Conservation (phyloP, 139 green algal genomes). For the Volvox reticuliferus region DNA sequence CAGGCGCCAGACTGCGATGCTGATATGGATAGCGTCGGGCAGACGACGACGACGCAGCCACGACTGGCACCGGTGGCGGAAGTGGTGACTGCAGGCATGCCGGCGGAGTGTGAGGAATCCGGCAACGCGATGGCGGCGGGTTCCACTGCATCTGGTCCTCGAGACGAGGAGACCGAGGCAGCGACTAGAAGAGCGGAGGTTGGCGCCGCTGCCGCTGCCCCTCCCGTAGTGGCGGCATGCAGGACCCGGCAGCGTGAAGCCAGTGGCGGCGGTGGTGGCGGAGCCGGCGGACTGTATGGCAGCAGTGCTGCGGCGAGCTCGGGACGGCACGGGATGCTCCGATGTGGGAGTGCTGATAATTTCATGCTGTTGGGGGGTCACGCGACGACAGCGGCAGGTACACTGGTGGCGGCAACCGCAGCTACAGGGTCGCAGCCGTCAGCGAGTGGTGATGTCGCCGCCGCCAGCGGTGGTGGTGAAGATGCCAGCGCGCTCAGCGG, state of each 20-base stretch:
- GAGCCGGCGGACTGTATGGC: neutral
- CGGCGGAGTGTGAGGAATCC: neutral
- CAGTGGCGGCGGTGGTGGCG: neutral
- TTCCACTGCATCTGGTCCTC: neutral
- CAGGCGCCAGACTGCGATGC: neutral
- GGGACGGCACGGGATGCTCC: neutral
- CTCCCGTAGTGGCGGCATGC: too few relatives aligned
- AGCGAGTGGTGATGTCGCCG: neutral
- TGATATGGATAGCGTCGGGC: slow-evolving; percentile 8
- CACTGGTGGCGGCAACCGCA: neutral
- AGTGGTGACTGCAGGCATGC: neutral
- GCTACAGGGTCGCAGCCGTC: neutral
- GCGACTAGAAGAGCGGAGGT: neutral
- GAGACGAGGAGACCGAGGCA: neutral
- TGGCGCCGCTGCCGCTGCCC: too few relatives aligned
- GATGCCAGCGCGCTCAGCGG: slow-evolving; percentile 26
- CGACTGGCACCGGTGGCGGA: neutral
- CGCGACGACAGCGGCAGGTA: slow-evolving; percentile 44
- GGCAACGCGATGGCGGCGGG: neutral
- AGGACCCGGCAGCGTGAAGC: neutral
- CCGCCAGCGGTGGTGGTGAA: neutral
- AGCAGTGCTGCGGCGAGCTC: neutral
- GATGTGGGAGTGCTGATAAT: slow-evolving; percentile 37
- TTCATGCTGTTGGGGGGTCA: slow-evolving; percentile 10
- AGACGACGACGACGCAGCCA: neutral